Conservation (phyloP, 257 asterid species). For the Eustoma russellianum region DNA sequence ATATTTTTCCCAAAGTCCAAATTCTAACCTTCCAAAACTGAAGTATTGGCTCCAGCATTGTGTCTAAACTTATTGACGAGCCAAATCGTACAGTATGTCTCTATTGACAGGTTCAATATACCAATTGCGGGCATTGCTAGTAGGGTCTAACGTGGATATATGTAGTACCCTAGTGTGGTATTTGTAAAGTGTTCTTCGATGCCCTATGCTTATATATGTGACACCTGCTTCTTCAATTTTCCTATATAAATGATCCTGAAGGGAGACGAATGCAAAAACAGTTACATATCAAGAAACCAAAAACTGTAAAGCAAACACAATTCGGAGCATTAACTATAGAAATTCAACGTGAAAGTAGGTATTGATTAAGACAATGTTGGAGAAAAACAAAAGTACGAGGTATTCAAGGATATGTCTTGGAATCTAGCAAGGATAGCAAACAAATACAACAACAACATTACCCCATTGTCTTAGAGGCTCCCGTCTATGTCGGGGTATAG, state of each 20-base stretch:
- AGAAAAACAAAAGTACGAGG: no score
- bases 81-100: slow-evolving; percentile 15
- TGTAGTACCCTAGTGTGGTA: slow-evolving; percentile 38
- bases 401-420: no score
- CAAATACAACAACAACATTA: no score
- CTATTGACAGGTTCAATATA: slow-evolving; percentile 34
- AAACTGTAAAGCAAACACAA: neutral
- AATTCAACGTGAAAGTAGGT: neutral
- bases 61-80: no score
- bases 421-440: no score
- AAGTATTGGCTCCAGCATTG: no score
- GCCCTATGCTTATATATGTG: slow-evolving; percentile 70
- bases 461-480: no score
- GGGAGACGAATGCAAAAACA: neutral
- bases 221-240: slow-evolving; percentile 54
- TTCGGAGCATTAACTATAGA: no score
- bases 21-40: no score
- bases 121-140: slow-evolving; percentile 37
- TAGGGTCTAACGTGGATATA: slow-evolving; percentile 38
- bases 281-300: neutral
- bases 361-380: neutral
- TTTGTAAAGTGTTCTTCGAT: slow-evolving; percentile 47
- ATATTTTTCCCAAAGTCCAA: no score
- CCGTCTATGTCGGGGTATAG: no score
- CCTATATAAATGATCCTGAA: slow-evolving; percentile 59